Evolutionary conservation across 805 yeast genomes (phyloP).

Genomic region (Ogataea methanolica): DNA sequence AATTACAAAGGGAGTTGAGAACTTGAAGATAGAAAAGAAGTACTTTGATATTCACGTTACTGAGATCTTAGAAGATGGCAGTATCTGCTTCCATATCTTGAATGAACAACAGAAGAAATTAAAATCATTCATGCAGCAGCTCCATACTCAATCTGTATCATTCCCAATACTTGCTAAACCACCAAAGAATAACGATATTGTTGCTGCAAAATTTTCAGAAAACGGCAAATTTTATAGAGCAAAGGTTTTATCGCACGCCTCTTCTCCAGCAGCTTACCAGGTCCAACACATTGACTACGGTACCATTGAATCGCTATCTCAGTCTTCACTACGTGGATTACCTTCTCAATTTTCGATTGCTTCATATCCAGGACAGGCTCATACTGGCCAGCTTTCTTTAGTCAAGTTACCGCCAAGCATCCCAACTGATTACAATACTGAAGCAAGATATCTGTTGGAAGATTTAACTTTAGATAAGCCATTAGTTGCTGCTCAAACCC

Average conservation of each 20-base stretch:
- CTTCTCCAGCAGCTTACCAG: constrained; percentile 36
- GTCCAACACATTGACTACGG: constrained; percentile 65
- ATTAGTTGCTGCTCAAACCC: constrained; percentile 50
- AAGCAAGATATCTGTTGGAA: constrained; percentile 50
- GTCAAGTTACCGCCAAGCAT: constrained; percentile 53
- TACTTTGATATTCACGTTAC: constrained; percentile 52
- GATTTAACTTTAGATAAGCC: constrained; percentile 48
- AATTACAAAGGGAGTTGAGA: constrained; percentile 12
- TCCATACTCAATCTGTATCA: constrained; percentile 36
- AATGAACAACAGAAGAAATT: constrained; percentile 37
- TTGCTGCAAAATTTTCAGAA: constrained; percentile 49
- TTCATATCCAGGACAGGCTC: constrained; percentile 49
- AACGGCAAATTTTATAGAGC: constrained; percentile 59
- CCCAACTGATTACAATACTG: constrained; percentile 50
- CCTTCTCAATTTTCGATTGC: constrained; percentile 44
- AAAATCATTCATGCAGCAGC: constrained; percentile 40
- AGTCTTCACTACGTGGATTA: constrained; percentile 43
- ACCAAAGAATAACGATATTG: constrained; percentile 51
- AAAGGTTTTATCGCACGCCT: constrained; percentile 43
- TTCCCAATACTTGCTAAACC: constrained; percentile 32
- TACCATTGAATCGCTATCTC: constrained; percentile 40
- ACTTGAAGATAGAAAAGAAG: constrained; percentile 28
- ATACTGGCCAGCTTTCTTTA: constrained; percentile 47
- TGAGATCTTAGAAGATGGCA: constrained; percentile 40
- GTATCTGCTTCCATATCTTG: constrained; percentile 41